Percentiles rank a stretch among this genome's conserved stretches.
Conservation (phyloP, 805 yeast species). For the Ogataea pilisensis region DNA sequence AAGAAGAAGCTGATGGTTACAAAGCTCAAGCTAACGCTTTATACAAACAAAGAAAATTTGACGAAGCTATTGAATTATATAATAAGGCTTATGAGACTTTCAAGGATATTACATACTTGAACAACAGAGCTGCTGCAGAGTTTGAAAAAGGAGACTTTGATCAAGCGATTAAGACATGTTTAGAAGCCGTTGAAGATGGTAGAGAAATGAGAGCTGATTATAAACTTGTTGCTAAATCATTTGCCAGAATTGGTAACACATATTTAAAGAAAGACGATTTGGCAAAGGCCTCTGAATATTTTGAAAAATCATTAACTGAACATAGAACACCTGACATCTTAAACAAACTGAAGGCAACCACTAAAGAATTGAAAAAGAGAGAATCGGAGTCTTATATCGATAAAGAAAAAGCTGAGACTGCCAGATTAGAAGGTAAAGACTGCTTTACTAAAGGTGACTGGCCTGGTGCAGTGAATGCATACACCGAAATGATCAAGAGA, state of each 20-base stretch:
- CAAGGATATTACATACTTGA: conserved; percentile 87
- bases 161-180: conserved; percentile 75
- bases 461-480: conserved; percentile 94
- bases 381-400: conserved; percentile 79
- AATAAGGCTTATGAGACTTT: conserved; percentile 77
- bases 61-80: conserved; percentile 86
- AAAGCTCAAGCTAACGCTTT: conserved; percentile 84
- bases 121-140: conserved; percentile 98
- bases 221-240: conserved; percentile 86
- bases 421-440: conserved; percentile 89
- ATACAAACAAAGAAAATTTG: conserved; percentile 85
- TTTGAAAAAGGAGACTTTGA: conserved; percentile 93
- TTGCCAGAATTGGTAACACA: conserved; percentile 83
- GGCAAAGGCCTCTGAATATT: conserved; percentile 67
- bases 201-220: conserved; percentile 89
- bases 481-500: conserved; percentile 93
- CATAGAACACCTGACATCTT: conserved; percentile 94
- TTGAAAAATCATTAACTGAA: conserved; percentile 91
- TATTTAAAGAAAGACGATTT: conserved; percentile 74
- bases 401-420: conserved; percentile 92
- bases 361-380: conserved; percentile 74
- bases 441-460: conserved; percentile 87
- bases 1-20: conserved; percentile 57
- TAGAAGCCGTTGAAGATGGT: conserved; percentile 82
- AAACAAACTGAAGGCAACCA: conserved; percentile 80